Percentiles rank a stretch among this genome's conserved stretches.
Evolutionary conservation across 371 early-diverging fungal genomes (phyloP).

Genomic region (Circinella umbellata): DNA sequence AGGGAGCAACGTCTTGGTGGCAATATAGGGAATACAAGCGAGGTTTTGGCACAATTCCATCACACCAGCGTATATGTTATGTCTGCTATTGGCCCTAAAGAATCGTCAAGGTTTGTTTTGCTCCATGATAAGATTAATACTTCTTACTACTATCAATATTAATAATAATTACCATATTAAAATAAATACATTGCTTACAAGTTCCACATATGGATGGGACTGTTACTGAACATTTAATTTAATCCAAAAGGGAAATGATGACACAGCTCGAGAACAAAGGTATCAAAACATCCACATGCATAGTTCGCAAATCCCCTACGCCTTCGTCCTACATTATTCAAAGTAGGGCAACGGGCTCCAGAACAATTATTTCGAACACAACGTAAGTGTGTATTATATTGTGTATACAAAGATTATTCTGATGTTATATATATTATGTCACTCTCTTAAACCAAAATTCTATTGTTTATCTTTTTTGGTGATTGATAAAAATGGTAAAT

Average conservation of each 20-base stretch:
- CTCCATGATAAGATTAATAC: neutral
- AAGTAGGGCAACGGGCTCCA: conserved; percentile 49
- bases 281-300: conserved; percentile 44
- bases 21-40: conserved; percentile 67
- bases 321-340: conserved; percentile 71
- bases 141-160: too few species aligned
- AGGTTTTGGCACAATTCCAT: conserved; percentile 58
- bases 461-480: neutral
- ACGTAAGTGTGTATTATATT: conserved; percentile 25
- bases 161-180: too few species aligned
- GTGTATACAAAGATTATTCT: too few species aligned
- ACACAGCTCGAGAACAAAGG: conserved; percentile 35
- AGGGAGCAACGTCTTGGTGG: conserved; percentile 71
- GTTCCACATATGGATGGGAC: too few species aligned
- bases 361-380: conserved; percentile 70
- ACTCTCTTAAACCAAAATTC: too few species aligned
- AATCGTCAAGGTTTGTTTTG: conserved; percentile 39
- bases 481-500: neutral
- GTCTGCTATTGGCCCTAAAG: conserved; percentile 54
- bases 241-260: conserved; percentile 27
- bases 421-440: too few species aligned
- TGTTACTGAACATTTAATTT: too few species aligned
- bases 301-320: conserved; percentile 38
- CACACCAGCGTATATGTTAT: conserved; percentile 45
- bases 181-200: too few species aligned